Evolutionary conservation across 768 basidiomycete genomes (phyloP).

Genomic region (Lactarius tabidus): DNA sequence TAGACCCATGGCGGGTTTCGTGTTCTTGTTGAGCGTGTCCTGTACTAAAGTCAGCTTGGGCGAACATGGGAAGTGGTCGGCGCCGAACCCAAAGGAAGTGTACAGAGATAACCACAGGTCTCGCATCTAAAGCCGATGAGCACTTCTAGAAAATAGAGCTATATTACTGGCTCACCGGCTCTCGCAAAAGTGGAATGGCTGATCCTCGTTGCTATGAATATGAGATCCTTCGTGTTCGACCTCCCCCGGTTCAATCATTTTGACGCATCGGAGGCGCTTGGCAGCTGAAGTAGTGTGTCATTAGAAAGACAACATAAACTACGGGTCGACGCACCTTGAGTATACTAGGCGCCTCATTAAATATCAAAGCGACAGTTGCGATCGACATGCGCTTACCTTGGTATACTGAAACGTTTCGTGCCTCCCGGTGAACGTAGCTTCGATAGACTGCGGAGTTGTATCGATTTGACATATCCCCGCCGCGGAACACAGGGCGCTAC

Average conservation of each 20-base stretch:
- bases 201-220: slow-evolving; percentile 42
- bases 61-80: background rate
- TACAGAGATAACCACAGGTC: slow-evolving; percentile 55
- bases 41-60: slow-evolving; percentile 25
- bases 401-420: slow-evolving; percentile 62
- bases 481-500: slow-evolving; percentile 39
- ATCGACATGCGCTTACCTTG: slow-evolving; percentile 38
- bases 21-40: slow-evolving; percentile 58
- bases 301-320: background rate
- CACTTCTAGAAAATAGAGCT: background rate
- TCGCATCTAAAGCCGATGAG: slow-evolving; percentile 38
- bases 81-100: slow-evolving; percentile 46
- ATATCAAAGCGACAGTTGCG: background rate
- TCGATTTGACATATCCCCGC: slow-evolving; percentile 57
- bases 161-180: slow-evolving; percentile 33
- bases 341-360: slow-evolving; percentile 37
- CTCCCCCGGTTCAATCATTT: slow-evolving; percentile 42
- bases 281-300: slow-evolving; percentile 34
- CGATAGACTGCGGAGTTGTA: slow-evolving; percentile 53
- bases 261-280: slow-evolving; percentile 47
- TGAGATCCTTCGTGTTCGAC: slow-evolving; percentile 45
- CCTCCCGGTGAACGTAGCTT: slow-evolving; percentile 55
- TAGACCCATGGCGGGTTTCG: slow-evolving; percentile 59
- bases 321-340: slow-evolving; percentile 40
- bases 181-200: slow-evolving; percentile 53